A percentile compares a stretch with the other conserved stretches of the same genome.
phyloP scores from a whole-genome alignment of 2,329 filamentous ascomycete genomes.

The Metarhizium brunneum region DNA sequence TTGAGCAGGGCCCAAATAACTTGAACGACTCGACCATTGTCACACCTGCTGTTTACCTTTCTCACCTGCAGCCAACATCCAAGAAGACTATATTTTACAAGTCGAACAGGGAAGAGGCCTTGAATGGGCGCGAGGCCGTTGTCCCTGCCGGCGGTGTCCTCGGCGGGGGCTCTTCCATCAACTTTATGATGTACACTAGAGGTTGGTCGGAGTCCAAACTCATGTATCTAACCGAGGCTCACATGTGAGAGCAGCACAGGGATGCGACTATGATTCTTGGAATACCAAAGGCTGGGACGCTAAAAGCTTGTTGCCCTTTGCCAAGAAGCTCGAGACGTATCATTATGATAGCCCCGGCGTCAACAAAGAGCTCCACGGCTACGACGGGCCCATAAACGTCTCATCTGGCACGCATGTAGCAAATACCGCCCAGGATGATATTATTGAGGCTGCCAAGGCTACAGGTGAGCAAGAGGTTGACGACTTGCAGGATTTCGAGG shows the following conservation, averaged over 20 bases:
- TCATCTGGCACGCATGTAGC: constrained; percentile 38
- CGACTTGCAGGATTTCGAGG: constrained; percentile 43
- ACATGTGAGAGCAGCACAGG: constrained; percentile 15
- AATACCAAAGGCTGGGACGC: constrained; percentile 23
- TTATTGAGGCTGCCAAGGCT: constrained; percentile 39
- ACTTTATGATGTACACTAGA: constrained; percentile 22
- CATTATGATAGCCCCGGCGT: constrained; percentile 25
- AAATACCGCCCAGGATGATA: constrained; percentile 32
- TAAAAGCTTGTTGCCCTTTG: constrained; percentile 20
- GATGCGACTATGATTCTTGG: constrained; percentile 24
- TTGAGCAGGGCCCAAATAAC: constrained; percentile 19
- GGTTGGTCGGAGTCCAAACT: constrained; percentile 2
- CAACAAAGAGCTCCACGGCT: constrained; percentile 37
- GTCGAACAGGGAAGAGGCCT: constrained; percentile 11
- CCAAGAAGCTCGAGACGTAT: constrained; percentile 45
- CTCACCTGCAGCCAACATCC: constrained; percentile 12
- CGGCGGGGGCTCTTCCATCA: constrained; percentile 24
- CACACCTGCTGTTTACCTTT: constrained; percentile 13
- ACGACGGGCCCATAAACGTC: constrained; percentile 45
- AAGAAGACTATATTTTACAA: constrained; percentile 15
- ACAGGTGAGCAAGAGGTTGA: constrained; percentile 33
- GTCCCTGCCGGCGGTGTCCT: constrained; percentile 18
- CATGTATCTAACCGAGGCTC: too few species aligned
- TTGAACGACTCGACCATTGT: constrained; percentile 15
- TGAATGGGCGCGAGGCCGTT: constrained; percentile 14